A percentile compares a stretch with the other conserved stretches of the same genome.
These are phyloP conservation scores for Lignosus rhinocerotis DNA, from an alignment of 1,284 basidiomycete genomes.

Conservation along the genomic window DNA sequence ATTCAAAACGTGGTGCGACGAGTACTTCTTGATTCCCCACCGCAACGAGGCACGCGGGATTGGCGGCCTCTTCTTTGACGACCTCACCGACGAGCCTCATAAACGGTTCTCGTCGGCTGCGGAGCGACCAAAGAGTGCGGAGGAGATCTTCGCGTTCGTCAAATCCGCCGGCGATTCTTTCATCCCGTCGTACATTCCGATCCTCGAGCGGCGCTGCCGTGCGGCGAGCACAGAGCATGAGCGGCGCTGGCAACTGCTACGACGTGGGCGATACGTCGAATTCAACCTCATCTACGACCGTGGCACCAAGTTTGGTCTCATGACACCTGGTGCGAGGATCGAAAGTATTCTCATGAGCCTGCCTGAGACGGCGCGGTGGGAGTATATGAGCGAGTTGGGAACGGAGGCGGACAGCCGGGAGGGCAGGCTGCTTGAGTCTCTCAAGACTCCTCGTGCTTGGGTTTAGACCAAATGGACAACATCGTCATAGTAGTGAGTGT, in stretches of 20 bases:
- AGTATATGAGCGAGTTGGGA: constrained; percentile 87
- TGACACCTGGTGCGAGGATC: constrained; percentile 88
- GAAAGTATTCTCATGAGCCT: constrained; percentile 94
- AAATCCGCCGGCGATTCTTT: constrained; percentile 75
- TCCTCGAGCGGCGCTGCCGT: constrained; percentile 61
- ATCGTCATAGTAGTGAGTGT: background rate
- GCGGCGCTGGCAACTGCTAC: constrained; percentile 87
- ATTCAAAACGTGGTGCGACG: constrained; percentile 97
- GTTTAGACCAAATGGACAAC: constrained; percentile 29
- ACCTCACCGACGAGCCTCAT: constrained; percentile 68
- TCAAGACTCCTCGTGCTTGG: constrained; percentile 77
- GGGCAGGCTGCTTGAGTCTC: constrained; percentile 65
- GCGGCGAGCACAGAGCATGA: constrained; percentile 63
- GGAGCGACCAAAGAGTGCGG: constrained; percentile 50
- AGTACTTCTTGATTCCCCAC: constrained; percentile 96
- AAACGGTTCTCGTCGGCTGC: constrained; percentile 49
- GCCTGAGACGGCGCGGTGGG: constrained; percentile 91
- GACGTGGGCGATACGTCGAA: constrained; percentile 90
- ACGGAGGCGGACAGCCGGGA: constrained; percentile 70
- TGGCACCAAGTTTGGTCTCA: constrained; percentile 86
- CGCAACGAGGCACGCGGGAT: constrained; percentile 88
- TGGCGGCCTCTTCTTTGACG: constrained; percentile 97
- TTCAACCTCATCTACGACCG: constrained; percentile 92
- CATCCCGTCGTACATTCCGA: constrained; percentile 87
- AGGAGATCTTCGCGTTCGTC: constrained; percentile 79